Conservation (phyloP, 208 protist genomes). For the Acanthamoeba culbertsoni region DNA sequence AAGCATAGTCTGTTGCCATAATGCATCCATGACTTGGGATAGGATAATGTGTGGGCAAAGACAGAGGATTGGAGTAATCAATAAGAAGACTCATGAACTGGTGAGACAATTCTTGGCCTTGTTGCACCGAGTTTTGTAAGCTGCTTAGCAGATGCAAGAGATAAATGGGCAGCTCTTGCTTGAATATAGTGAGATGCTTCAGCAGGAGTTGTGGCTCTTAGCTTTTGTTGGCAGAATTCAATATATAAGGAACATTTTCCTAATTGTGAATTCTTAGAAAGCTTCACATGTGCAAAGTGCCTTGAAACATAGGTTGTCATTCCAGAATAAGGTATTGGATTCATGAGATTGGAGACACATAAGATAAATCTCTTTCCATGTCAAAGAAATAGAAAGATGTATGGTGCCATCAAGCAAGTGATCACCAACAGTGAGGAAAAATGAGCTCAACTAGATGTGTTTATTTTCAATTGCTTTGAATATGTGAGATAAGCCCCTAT, state of each 20-base stretch:
- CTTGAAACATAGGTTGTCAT: not conserved
- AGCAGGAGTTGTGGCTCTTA: too few species aligned
- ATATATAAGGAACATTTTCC: too few species aligned
- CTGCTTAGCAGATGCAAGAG: not conserved
- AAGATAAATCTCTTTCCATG: not conserved
- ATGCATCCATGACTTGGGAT: not conserved
- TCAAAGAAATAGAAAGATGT: not conserved
- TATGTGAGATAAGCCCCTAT: not conserved
- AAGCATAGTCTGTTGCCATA: not conserved
- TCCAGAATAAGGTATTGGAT: not conserved
- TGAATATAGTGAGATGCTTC: too few species aligned
- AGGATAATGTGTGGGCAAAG: not conserved
- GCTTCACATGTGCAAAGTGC: not conserved
- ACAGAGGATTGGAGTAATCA: constrained; percentile 1
- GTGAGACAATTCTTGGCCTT: not conserved
- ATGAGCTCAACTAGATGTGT: not conserved
- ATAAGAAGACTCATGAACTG: not conserved
- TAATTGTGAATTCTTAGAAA: too few species aligned
- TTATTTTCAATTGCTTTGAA: not conserved
- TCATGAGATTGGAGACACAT: not conserved
- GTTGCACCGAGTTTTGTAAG: not conserved
- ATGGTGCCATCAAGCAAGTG: not conserved
- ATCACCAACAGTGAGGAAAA: not conserved
- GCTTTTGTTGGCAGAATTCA: too few species aligned
- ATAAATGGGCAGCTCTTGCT: not conserved